Evolutionary conservation across 306 rosid species (phyloP), one percentile per base, ranked within the genome.

Genomic region (Quercus wislizeni): DNA sequence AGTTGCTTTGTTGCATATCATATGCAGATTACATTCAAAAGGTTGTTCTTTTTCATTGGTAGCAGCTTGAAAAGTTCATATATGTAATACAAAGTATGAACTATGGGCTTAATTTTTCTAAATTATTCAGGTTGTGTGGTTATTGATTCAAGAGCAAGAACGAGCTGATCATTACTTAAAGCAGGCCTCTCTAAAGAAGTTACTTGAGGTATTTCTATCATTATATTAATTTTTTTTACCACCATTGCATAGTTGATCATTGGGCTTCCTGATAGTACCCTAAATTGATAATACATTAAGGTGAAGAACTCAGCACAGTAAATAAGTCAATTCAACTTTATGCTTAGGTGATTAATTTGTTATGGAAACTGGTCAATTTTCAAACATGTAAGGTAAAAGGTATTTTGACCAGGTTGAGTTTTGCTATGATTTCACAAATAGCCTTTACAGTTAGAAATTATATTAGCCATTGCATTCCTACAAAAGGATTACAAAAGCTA

Each of bases 71-170:
- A 31, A 31, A 31, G 6, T 31, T 31, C 35, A 31, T 31, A 31
- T 31, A 31, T 31, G 6, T 31, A 31, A 31, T 31, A 1, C 35
- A 31, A 65, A 9, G 65, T 59, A 11, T 10, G 4, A 67, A 33
- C 14, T 67, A 3, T 33, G 27, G 27, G 71, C 71, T 65, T 19
- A 31, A 15, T 27, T 67, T 67, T 67, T 4, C 5, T 33, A 25
- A 67, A 33, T 67, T 46, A 67, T 67, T 67, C 71, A 67, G 71
- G 71, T 67, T 67, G 52, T 46, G 5, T 33, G 71, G 71, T 33
- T 67, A 7, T 33, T 67, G 23, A 33, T 31, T 3, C 71, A 67
- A 67, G 71, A 33, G 71, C 19, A 46, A 67, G 49, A 67, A 9
- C 33, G 7, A 18, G 46, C 51, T 67, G 25, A 17, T 10, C 71